phyloP scores from a whole-genome alignment of 345 rosid species.

The Laguncularia racemosa region DNA sequence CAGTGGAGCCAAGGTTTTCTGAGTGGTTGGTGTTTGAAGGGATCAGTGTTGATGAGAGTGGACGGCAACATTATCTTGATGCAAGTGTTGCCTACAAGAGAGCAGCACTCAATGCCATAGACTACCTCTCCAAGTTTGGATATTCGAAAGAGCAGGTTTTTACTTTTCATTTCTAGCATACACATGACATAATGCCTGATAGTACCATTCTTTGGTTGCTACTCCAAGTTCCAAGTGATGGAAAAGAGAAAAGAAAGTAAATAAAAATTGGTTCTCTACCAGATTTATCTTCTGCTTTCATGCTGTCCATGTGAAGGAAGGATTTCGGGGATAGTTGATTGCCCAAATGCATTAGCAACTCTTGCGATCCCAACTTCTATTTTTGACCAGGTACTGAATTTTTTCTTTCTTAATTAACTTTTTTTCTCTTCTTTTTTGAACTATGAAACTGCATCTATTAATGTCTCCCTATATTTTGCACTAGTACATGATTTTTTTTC shows the following conservation, averaged over 20 bases:
- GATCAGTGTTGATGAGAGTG: conserved; percentile 81
- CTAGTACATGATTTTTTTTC: too few species aligned
- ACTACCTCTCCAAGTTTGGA: conserved; percentile 83
- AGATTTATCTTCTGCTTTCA: conserved; percentile 76
- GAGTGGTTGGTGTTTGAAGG: conserved; percentile 96
- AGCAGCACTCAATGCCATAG: conserved; percentile 84
- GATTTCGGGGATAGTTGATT: conserved; percentile 82
- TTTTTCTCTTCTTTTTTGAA: too few species aligned
- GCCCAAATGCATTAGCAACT: conserved; percentile 86
- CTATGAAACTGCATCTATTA: too few species aligned
- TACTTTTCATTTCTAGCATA: conserved; percentile 1
- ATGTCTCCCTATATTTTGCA: too few species aligned
- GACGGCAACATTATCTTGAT: conserved; percentile 80
- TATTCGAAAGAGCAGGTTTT: conserved; percentile 90
- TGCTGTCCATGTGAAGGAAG: conserved; percentile 97
- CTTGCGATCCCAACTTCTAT: conserved; percentile 77
- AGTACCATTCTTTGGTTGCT: too few species aligned
- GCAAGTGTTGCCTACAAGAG: conserved; percentile 85
- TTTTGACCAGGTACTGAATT: conserved; percentile 65
- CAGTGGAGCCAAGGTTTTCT: conserved; percentile 85
- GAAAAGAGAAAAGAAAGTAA: too few species aligned
- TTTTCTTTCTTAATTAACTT: background rate
- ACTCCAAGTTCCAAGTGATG: too few species aligned
- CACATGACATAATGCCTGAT: background rate
- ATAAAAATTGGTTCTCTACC: conserved; percentile 9